These are phyloP conservation scores for Cercospora janseana DNA, from an alignment of 2,329 filamentous ascomycete species.

Conservation along the genomic window DNA sequence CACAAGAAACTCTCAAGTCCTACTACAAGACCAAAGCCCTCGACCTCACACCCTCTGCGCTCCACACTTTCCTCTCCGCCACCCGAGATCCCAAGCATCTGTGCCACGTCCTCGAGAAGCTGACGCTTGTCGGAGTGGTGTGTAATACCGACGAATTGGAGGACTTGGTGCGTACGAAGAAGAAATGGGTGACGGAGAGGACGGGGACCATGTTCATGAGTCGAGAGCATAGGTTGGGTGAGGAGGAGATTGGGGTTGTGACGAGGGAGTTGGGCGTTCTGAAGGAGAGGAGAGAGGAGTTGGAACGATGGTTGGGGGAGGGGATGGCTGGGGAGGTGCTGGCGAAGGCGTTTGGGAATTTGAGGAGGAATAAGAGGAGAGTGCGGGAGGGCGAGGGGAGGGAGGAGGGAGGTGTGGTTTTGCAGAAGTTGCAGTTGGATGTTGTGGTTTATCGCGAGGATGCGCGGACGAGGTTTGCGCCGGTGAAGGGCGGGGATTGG, in stretches of 20 bases:
- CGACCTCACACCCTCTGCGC: neutral
- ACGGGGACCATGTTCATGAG: slow-evolving; percentile 4
- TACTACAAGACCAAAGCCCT: slow-evolving; percentile 14
- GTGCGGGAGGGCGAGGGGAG: too few species aligned
- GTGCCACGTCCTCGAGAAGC: slow-evolving; percentile 11
- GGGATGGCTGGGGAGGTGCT: too few species aligned
- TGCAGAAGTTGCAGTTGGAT: neutral
- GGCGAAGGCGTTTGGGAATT: too few species aligned
- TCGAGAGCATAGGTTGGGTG: neutral
- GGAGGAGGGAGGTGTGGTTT: neutral
- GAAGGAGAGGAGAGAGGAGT: too few species aligned
- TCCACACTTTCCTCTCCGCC: slow-evolving; percentile 4
- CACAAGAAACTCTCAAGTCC: slow-evolving; percentile 14
- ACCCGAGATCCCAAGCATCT: slow-evolving; percentile 10
- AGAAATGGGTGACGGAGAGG: slow-evolving; percentile 1
- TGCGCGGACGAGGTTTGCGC: neutral
- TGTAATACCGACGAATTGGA: slow-evolving; percentile 8
- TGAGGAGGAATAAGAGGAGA: too few species aligned
- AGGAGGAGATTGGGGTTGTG: neutral
- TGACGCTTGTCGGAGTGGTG: slow-evolving; percentile 16
- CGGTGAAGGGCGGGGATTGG: neutral
- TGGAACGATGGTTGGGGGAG: too few species aligned
- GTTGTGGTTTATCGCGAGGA: slow-evolving; percentile 3
- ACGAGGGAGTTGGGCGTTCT: slow-evolving; percentile 4
- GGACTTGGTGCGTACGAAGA: neutral